These are phyloP conservation scores for Trichosporon sp. DNA, from an alignment of 1,284 basidiomycete genomes.

Conservation along the genomic window DNA sequence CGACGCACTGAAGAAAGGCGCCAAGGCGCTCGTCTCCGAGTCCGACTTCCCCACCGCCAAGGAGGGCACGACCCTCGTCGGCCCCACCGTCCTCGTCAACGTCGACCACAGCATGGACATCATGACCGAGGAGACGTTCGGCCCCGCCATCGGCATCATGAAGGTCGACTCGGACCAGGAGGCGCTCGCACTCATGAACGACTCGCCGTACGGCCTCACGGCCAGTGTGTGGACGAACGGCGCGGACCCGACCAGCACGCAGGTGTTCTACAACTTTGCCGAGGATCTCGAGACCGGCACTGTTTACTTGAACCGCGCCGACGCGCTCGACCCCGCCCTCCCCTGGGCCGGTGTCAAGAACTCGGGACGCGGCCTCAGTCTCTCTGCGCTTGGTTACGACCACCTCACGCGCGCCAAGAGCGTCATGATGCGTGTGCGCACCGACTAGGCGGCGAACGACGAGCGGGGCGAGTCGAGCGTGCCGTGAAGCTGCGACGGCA, in stretches of 20 bases:
- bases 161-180: conserved; percentile 71
- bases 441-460: conserved; percentile 1
- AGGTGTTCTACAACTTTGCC: conserved; percentile 69
- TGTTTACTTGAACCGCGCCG: conserved; percentile 89
- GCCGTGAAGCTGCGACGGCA: background rate
- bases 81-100: conserved; percentile 82
- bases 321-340: conserved; percentile 85
- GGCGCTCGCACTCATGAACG: conserved; percentile 88
- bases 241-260: conserved; percentile 61
- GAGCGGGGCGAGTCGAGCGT: background rate
- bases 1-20: conserved; percentile 80
- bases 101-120: conserved; percentile 90
- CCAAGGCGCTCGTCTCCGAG: conserved; percentile 73
- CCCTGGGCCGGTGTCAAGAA: conserved; percentile 94
- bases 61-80: conserved; percentile 77
- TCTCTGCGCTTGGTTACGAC: conserved; percentile 70
- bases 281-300: conserved; percentile 81
- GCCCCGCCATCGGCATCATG: conserved; percentile 86
- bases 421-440: conserved; percentile 35
- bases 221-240: conserved; percentile 89
- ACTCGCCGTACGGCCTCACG: conserved; percentile 92
- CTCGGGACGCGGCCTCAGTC: conserved; percentile 83
- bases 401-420: conserved; percentile 41
- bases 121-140: conserved; percentile 84
- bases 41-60: conserved; percentile 69